Conservation (phyloP, 2,329 filamentous ascomycete species). For the Fusarium sp. region DNA sequence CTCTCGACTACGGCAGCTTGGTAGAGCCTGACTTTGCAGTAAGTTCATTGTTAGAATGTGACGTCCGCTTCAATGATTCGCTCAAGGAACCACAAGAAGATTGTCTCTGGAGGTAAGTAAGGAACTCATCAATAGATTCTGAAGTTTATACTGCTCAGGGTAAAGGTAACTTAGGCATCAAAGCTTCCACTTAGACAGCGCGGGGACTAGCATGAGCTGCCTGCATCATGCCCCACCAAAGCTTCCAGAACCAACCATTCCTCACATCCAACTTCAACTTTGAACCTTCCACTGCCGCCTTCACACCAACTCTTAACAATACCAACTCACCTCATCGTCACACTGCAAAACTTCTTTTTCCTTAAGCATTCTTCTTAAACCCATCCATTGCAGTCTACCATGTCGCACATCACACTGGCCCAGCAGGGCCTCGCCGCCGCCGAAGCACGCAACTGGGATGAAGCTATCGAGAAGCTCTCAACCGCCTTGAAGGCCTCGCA, state of each 20-base stretch:
- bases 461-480: constrained; percentile 75
- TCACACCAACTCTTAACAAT: not conserved
- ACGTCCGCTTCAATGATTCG: not conserved
- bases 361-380: not conserved
- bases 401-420: constrained; percentile 63
- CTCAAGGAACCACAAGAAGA: not conserved
- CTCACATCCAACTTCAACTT: not conserved
- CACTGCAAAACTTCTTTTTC: not conserved
- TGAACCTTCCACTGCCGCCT: not conserved
- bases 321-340: not conserved
- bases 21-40: not conserved
- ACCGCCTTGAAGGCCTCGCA: constrained; percentile 71
- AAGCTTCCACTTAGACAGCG: not conserved
- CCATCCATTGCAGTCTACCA: constrained; percentile 40
- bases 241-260: constrained; percentile 47
- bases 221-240: constrained; percentile 41
- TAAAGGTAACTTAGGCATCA: not conserved
- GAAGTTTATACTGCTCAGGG: no score
- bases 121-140: not conserved
- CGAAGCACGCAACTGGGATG: constrained; percentile 68
- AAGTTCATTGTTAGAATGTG: not conserved
- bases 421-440: constrained; percentile 73
- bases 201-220: not conserved
- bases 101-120: not conserved
- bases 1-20: no score